phyloP scores from a whole-genome alignment of 352 stramenopile genomes.

The Pythium biforme region DNA sequence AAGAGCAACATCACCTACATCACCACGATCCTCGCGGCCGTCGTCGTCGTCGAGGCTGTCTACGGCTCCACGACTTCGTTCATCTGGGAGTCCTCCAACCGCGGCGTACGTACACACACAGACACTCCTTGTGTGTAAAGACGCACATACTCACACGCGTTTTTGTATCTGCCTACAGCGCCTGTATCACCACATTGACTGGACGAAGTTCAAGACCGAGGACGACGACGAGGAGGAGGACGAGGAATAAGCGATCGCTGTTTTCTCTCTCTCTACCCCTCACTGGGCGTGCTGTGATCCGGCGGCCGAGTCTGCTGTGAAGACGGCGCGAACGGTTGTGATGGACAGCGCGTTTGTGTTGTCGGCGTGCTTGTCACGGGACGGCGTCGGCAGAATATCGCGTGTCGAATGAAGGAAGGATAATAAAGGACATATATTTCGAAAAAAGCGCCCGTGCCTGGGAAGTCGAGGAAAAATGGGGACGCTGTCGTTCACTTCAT shows the following conservation, averaged over 20 bases:
- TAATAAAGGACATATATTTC: slow-evolving; percentile 25
- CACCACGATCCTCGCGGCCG: slow-evolving; percentile 67
- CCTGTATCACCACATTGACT: slow-evolving; percentile 89
- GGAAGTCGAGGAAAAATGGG: too few relatives aligned
- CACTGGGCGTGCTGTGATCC: neutral
- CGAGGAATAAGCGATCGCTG: slow-evolving; percentile 35
- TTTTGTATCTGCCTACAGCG: slow-evolving; percentile 36
- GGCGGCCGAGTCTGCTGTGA: neutral
- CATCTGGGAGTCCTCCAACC: slow-evolving; percentile 84
- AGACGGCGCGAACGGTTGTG: neutral
- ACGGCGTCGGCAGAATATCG: neutral
- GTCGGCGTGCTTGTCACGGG: neutral
- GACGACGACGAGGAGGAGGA: slow-evolving; percentile 81
- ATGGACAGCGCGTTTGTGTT: neutral
- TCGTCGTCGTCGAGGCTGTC: slow-evolving; percentile 66
- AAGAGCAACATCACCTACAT: slow-evolving; percentile 84
- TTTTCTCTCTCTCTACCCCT: neutral
- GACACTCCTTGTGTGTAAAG: too few relatives aligned
- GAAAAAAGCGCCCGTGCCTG: slow-evolving; percentile 7
- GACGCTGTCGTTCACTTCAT: neutral
- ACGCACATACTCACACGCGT: slow-evolving; percentile 1
- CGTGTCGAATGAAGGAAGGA: slow-evolving; percentile 4
- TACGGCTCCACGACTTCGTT: slow-evolving; percentile 71
- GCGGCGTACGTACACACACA: slow-evolving; percentile 52
- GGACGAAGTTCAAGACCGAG: slow-evolving; percentile 78